phyloP scores from a whole-genome alignment of 2,329 filamentous ascomycete species.

The Stagonosporopsis tanaceti region DNA sequence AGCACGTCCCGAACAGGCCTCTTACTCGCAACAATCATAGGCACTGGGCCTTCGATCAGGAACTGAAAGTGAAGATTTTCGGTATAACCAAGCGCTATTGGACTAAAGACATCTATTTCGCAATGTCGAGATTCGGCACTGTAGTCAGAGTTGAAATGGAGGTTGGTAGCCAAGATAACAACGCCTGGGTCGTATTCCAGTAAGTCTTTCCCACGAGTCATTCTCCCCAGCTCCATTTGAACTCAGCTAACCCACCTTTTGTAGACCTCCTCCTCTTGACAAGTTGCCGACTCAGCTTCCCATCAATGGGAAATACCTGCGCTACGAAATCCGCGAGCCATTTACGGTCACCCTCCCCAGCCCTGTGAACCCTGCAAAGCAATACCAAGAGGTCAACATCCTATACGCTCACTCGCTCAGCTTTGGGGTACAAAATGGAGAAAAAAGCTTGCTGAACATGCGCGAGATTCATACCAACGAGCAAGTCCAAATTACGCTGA shows the following conservation, averaged over 20 bases:
- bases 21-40: slow-evolving; percentile 3
- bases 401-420: slow-evolving; percentile 58
- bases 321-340: slow-evolving; percentile 13
- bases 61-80: slow-evolving; percentile 31
- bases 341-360: slow-evolving; percentile 26
- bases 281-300: slow-evolving; percentile 19
- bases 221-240: not conserved
- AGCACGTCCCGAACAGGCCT: slow-evolving; percentile 4
- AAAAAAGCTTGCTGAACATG: slow-evolving; percentile 67
- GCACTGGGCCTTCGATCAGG: slow-evolving; percentile 32
- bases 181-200: slow-evolving; percentile 38
- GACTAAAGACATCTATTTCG: slow-evolving; percentile 33
- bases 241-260: not conserved
- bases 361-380: slow-evolving; percentile 30
- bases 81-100: slow-evolving; percentile 28
- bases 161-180: slow-evolving; percentile 7
- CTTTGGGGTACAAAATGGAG: slow-evolving; percentile 68
- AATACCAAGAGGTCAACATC: slow-evolving; percentile 37
- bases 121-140: slow-evolving; percentile 34
- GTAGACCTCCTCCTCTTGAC: slow-evolving; percentile 25
- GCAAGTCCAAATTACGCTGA: slow-evolving; percentile 49
- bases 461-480: slow-evolving; percentile 51
- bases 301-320: slow-evolving; percentile 14
- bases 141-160: slow-evolving; percentile 43
- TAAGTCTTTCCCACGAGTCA: slow-evolving; percentile 9